These are phyloP conservation scores for Hortiboletus flavorubellus DNA, from an alignment of 768 basidiomycete species.

Conservation along the genomic window DNA sequence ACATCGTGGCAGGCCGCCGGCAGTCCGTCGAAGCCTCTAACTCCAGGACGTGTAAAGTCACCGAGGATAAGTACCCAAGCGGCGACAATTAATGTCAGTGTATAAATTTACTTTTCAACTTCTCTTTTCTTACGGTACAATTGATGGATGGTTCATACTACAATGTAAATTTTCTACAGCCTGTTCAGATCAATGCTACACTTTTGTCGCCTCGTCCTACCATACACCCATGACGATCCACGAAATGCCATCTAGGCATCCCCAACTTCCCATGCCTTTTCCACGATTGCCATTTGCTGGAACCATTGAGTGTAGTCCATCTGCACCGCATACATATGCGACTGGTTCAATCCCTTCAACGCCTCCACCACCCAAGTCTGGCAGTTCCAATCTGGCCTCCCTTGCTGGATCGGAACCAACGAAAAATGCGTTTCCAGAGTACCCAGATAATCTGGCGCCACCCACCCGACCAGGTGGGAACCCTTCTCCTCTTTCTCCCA, in stretches of 20 bases:
- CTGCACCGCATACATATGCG: conserved; percentile 16
- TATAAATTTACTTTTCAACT: no score
- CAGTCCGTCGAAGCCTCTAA: no score
- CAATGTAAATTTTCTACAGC: background rate
- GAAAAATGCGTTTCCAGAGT: conserved; percentile 8
- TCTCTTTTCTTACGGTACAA: background rate
- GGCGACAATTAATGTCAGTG: no score
- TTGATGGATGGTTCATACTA: background rate
- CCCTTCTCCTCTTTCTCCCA: conserved; percentile 17
- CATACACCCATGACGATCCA: background rate
- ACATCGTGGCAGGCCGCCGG: no score
- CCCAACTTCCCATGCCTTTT: conserved; percentile 15
- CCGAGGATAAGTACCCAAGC: no score
- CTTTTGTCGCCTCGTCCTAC: background rate
- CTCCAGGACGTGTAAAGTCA: no score
- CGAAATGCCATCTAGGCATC: conserved; percentile 2
- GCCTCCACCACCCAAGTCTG: conserved; percentile 23
- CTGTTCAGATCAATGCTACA: background rate
- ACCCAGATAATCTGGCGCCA: conserved; percentile 2
- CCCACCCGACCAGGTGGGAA: conserved; percentile 9
- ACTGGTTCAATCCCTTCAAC: conserved; percentile 9
- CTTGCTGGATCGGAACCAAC: conserved; percentile 11
- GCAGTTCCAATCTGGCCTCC: conserved; percentile 13
- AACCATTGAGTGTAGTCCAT: conserved; percentile 11
- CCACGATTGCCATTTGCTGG: conserved; percentile 16